Evolutionary conservation across 1,284 basidiomycete genomes (phyloP).

Genomic region (Tausonia pullulans): DNA sequence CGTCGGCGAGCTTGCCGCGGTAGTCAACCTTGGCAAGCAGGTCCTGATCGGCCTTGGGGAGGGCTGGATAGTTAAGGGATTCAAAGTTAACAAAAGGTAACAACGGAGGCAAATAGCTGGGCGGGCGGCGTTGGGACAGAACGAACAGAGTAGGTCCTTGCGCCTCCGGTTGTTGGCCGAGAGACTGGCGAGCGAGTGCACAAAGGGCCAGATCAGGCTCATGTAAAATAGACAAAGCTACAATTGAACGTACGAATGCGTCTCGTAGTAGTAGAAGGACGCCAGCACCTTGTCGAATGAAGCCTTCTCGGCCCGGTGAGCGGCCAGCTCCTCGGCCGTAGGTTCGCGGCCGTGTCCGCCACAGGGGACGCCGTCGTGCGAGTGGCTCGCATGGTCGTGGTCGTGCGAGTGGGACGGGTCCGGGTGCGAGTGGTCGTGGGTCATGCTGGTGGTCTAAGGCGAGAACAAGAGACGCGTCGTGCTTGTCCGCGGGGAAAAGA

Average conservation of each 20-base stretch:
- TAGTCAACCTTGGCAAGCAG: slow-evolving; percentile 31
- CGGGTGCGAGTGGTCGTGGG: slow-evolving; percentile 10
- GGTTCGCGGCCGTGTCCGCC: not conserved
- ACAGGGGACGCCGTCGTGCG: slow-evolving; percentile 5
- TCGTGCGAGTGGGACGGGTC: slow-evolving; percentile 3
- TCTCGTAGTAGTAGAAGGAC: slow-evolving; percentile 13
- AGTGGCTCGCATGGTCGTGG: not conserved
- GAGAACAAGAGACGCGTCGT: too few species aligned
- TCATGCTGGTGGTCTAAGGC: not conserved
- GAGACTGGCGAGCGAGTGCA: not conserved
- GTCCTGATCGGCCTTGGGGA: slow-evolving; percentile 13
- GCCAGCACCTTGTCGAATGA: slow-evolving; percentile 2
- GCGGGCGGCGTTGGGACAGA: too few species aligned
- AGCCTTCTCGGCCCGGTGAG: not conserved
- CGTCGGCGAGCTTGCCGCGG: slow-evolving; percentile 34
- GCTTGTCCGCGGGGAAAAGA: too few species aligned
- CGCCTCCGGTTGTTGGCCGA: slow-evolving; percentile 14
- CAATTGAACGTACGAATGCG: slow-evolving; percentile 2
- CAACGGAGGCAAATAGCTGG: too few species aligned
- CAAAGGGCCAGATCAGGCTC: not conserved
- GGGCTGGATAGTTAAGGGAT: too few species aligned
- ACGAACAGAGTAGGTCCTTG: slow-evolving; percentile 15
- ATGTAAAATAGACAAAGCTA: not conserved
- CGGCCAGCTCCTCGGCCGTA: not conserved
- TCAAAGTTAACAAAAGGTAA: too few species aligned